Percentiles rank a stretch among this genome's conserved stretches.
These are phyloP conservation scores for Chlorociboria aeruginascens DNA, from an alignment of 495 filamentous ascomycete species.

Conservation along the genomic window DNA sequence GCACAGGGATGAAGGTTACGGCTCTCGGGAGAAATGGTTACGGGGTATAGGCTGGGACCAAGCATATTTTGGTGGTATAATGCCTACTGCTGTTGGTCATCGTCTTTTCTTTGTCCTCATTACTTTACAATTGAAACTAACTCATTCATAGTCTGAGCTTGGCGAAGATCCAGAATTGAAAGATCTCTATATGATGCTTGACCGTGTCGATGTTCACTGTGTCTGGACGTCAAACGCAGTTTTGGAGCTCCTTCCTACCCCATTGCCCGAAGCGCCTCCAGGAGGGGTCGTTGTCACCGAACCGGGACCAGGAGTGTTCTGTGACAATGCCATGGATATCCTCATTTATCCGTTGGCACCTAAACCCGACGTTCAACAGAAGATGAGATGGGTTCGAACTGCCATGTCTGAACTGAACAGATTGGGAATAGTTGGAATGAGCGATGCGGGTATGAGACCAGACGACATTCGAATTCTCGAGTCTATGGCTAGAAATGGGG, in stretches of 20 bases:
- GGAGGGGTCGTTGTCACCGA: slow-evolving; percentile 44
- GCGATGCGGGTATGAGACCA: slow-evolving; percentile 47
- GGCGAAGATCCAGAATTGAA: slow-evolving; percentile 34
- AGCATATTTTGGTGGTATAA: slow-evolving; percentile 38
- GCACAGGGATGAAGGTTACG: slow-evolving; percentile 19
- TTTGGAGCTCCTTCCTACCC: slow-evolving; percentile 37
- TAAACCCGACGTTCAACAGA: slow-evolving; percentile 33
- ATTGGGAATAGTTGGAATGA: slow-evolving; percentile 48
- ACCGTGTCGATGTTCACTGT: slow-evolving; percentile 55
- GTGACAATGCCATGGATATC: slow-evolving; percentile 53
- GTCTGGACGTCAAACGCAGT: slow-evolving; percentile 50
- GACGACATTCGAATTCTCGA: slow-evolving; percentile 37
- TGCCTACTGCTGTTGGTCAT: slow-evolving; percentile 47
- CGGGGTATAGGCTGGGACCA: slow-evolving; percentile 58
- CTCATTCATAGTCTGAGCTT: slow-evolving; percentile 30
- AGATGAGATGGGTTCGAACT: slow-evolving; percentile 33
- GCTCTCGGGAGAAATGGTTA: slow-evolving; percentile 36
- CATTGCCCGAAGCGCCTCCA: slow-evolving; percentile 35
- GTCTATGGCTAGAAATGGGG: slow-evolving; percentile 29
- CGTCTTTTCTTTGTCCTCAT: not conserved
- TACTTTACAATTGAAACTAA: not conserved
- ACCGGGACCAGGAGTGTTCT: slow-evolving; percentile 54
- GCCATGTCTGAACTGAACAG: slow-evolving; percentile 46
- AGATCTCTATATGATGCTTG: slow-evolving; percentile 50
- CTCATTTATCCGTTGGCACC: slow-evolving; percentile 41